Conservation (phyloP, 148 eudicot genomes). For the Vaccinium macrocarpon region DNA sequence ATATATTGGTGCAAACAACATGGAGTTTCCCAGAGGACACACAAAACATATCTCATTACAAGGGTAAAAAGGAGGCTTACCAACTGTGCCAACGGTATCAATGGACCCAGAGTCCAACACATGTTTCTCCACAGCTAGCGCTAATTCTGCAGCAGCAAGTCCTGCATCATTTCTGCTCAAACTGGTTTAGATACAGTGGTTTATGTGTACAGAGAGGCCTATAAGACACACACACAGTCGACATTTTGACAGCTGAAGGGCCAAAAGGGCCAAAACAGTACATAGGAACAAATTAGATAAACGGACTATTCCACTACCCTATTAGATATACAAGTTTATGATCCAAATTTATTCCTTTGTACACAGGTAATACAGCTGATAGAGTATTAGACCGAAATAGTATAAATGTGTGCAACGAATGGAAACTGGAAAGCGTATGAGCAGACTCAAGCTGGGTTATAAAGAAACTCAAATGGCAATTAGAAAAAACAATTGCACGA, state of each 20-base stretch:
- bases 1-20: constrained; percentile 1
- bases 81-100: constrained; percentile 95
- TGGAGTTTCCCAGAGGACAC: not conserved
- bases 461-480: not conserved
- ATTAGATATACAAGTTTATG: not conserved
- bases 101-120: constrained; percentile 82
- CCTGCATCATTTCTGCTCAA: constrained; percentile 91
- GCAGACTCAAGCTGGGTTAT: not conserved
- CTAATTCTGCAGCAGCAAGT: constrained; percentile 92
- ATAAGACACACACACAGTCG: not conserved
- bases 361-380: not conserved
- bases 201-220: not conserved
- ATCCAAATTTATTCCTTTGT: not conserved
- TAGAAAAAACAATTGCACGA: not conserved
- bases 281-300: not conserved
- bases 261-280: not conserved
- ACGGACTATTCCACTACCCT: not conserved
- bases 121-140: constrained; percentile 87
- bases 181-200: constrained; percentile 7
- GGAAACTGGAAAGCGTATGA: not conserved
- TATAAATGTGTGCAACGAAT: not conserved
- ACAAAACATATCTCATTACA: not conserved
- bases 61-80: constrained; percentile 34
- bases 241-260: not conserved
- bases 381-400: not conserved